Conservation (phyloP, 179 eudicot species). For the Actinidia chinensis region DNA sequence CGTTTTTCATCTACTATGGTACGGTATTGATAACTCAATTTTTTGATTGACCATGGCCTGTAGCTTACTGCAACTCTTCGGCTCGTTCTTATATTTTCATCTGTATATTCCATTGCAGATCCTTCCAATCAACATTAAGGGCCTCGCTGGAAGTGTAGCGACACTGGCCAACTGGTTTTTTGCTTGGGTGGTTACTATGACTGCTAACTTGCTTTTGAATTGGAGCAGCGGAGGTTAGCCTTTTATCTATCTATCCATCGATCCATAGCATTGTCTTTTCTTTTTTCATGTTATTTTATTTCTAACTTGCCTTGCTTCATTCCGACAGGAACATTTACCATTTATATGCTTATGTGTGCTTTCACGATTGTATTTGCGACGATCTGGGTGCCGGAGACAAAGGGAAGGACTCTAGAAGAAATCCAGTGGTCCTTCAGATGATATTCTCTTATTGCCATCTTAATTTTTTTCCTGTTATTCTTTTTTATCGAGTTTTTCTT, state of each 20-base stretch:
- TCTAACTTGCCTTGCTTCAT: conserved; percentile 6
- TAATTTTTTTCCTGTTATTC: neutral
- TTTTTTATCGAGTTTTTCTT: neutral
- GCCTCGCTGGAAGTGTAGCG: conserved; percentile 94
- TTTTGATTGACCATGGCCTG: no score
- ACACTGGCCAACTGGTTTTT: conserved; percentile 82
- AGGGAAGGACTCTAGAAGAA: conserved; percentile 88
- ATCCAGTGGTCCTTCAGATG: conserved; percentile 56
- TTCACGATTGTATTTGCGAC: conserved; percentile 54
- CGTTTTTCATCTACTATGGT: no score
- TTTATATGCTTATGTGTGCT: conserved; percentile 56
- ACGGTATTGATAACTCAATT: no score
- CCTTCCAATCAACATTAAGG: conserved; percentile 79
- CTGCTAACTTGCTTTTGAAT: conserved; percentile 69
- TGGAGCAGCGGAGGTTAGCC: conserved; percentile 83
- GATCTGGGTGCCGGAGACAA: conserved; percentile 87
- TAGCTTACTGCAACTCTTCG: neutral
- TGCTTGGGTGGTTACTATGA: conserved; percentile 75
- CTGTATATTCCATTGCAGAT: conserved; percentile 48
- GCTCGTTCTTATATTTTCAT: neutral
- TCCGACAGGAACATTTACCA: conserved; percentile 65
- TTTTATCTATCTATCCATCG: neutral
- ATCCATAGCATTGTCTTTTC: neutral
- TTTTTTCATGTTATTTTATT: neutral
- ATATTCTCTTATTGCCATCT: neutral